These are phyloP conservation scores for Elsinoe necatrix DNA, from an alignment of 2,329 filamentous ascomycete species.

Conservation along the genomic window DNA sequence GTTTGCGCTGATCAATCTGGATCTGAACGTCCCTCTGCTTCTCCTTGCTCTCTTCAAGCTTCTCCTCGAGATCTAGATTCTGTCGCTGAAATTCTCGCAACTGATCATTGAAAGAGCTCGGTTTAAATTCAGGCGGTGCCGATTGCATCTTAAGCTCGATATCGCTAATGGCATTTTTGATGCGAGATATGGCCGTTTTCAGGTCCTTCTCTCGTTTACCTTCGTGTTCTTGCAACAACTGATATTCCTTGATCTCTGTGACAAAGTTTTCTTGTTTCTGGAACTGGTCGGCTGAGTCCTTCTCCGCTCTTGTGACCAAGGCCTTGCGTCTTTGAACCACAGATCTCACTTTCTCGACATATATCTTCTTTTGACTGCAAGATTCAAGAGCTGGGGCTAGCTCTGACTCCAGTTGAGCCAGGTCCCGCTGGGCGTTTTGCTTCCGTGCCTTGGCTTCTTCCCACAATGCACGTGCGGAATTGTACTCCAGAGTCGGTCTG, in stretches of 20 bases:
- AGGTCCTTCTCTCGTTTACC: slow-evolving; percentile 35
- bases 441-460: slow-evolving; percentile 48
- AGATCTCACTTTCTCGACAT: slow-evolving; percentile 49
- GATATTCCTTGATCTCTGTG: slow-evolving; percentile 26
- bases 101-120: slow-evolving; percentile 60
- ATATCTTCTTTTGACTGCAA: slow-evolving; percentile 61
- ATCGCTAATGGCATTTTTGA: slow-evolving; percentile 47
- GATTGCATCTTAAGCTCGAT: slow-evolving; percentile 57
- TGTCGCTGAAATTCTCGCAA: slow-evolving; percentile 51
- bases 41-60: slow-evolving; percentile 31
- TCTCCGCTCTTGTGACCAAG: slow-evolving; percentile 48
- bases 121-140: slow-evolving; percentile 60
- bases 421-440: slow-evolving; percentile 47
- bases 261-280: slow-evolving; percentile 35
- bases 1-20: slow-evolving; percentile 30
- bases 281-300: slow-evolving; percentile 33
- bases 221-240: slow-evolving; percentile 34
- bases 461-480: slow-evolving; percentile 43
- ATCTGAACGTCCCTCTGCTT: slow-evolving; percentile 19
- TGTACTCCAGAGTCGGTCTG: slow-evolving; percentile 58
- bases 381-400: slow-evolving; percentile 61
- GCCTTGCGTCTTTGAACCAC: slow-evolving; percentile 49
- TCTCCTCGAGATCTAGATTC: slow-evolving; percentile 38
- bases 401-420: slow-evolving; percentile 52
- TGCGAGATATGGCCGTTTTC: slow-evolving; percentile 24